A percentile compares a stretch with the other conserved stretches of the same genome.
phyloP scores from a whole-genome alignment of 2,329 filamentous ascomycete genomes.

The Pseudogymnoascus sp. region DNA sequence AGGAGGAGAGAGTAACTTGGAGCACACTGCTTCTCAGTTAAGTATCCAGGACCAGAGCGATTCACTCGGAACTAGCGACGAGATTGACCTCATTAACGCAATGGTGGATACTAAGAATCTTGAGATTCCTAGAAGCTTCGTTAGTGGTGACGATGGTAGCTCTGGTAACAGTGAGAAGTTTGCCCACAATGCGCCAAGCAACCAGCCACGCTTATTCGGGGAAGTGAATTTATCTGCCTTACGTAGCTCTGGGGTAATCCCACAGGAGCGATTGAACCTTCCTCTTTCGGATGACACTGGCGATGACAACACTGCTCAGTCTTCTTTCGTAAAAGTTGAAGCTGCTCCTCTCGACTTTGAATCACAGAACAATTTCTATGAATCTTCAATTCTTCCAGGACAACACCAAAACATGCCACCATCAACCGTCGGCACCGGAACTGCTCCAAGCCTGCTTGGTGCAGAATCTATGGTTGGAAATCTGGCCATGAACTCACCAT shows the following conservation, averaged over 20 bases:
- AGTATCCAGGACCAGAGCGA: conserved; percentile 18
- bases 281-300: conserved; percentile 15
- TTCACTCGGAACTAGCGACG: conserved; percentile 16
- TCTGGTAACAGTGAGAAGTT: conserved; percentile 1
- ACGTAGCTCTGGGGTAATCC: conserved; percentile 25
- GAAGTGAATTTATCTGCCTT: conserved; percentile 24
- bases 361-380: not conserved
- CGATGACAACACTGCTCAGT: not conserved
- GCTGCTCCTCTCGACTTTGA: not conserved
- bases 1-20: conserved; percentile 17
- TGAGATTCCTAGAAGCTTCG: conserved; percentile 24
- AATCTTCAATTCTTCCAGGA: not conserved
- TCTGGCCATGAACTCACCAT: conserved; percentile 26
- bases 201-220: conserved; percentile 24
- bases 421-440: conserved; percentile 1
- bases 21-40: conserved; percentile 24
- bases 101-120: conserved; percentile 10
- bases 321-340: not conserved
- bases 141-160: conserved; percentile 14
- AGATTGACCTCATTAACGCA: conserved; percentile 11
- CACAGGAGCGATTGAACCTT: conserved; percentile 21
- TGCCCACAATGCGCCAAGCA: not conserved
- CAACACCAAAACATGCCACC: not conserved
- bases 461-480: conserved; percentile 26
- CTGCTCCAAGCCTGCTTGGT: conserved; percentile 25